Evolutionary conservation across 345 rosid genomes (phyloP), one percentile per base, ranked within the genome.

Genomic region (Lepidium aucheri): DNA sequence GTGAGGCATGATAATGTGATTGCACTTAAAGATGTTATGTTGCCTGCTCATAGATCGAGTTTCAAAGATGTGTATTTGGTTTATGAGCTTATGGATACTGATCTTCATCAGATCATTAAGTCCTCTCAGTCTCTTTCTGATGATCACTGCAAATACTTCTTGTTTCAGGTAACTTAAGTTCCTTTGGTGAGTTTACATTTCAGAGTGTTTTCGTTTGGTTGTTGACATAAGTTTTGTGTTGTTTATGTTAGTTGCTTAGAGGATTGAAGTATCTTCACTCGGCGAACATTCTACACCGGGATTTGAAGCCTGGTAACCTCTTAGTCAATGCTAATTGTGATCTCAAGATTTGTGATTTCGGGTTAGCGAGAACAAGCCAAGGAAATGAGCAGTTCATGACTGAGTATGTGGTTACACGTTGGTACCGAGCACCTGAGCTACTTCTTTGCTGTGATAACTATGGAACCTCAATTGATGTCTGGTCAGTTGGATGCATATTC

Each of bases 401-500:
- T 0, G 90, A 85, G 68, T 89, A 91, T 47, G 95, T 85, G 22
- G 98, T 87, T 30, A 91, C 96, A 7, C 91, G 95, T 24, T 92
- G 95, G 97, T 92, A 92, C 73, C 84, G 95, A 43, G 98, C 95
- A 43, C 95, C 98, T 0, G 97, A 89, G 70, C 94, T 92, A 30
- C 97, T 92, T 39, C 90, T 92, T 16, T 82, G 89, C 60, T 87
- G 89, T 46, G 95, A 89, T 73, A 83, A 83, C 77, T 87, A 89
- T 32, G 93, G 95, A 20, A 85, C 95, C 26, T 89, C 88, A 5
- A 85, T 92, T 43, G 97, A 92, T 35, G 77, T 89, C 20, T 92
- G 97, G 98, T 92, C 96, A 0, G 97, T 87, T 5, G 97, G 98
- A 54, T 87, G 98, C 81, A 89, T 92, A 69, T 87, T 92, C 32